phyloP scores from a whole-genome alignment of 305 asterid species.

The Solanum aculeatissimum region DNA sequence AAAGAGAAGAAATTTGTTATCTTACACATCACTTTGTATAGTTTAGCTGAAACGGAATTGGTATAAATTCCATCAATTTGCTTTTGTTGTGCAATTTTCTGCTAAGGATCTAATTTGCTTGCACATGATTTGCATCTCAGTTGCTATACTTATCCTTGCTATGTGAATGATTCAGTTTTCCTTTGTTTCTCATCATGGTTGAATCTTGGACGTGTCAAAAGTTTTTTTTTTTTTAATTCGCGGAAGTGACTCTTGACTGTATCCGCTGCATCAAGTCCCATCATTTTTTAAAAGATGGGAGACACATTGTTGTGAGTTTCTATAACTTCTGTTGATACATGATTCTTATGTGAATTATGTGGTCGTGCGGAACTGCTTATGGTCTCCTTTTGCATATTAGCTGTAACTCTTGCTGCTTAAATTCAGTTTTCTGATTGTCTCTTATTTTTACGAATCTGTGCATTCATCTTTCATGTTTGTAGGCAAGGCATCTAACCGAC shows the following conservation, averaged over 20 bases:
- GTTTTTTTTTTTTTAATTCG: neutral
- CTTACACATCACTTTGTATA: neutral
- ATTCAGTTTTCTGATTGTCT: neutral
- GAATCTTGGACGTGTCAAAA: neutral
- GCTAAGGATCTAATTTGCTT: neutral
- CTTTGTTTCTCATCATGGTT: neutral
- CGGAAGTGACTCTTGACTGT: neutral
- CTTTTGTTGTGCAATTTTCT: neutral
- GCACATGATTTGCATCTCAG: neutral
- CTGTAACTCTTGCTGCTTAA: neutral
- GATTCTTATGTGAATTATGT: neutral
- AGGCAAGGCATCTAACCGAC: conserved; percentile 56
- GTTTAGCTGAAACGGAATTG: neutral
- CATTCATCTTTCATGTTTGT: neutral
- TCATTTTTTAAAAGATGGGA: neutral
- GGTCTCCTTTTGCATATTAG: neutral
- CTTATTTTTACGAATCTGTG: neutral
- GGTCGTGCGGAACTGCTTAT: neutral
- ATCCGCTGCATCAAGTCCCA: neutral
- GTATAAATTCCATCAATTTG: neutral
- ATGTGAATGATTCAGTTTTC: neutral
- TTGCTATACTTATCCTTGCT: neutral
- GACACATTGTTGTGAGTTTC: neutral
- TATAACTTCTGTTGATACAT: neutral
- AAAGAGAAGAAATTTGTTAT: neutral